Evolutionary conservation across 2,329 filamentous ascomycete species (phyloP), one percentile per base, ranked within the genome.

Genomic region (Arthrinium puccinioides): DNA sequence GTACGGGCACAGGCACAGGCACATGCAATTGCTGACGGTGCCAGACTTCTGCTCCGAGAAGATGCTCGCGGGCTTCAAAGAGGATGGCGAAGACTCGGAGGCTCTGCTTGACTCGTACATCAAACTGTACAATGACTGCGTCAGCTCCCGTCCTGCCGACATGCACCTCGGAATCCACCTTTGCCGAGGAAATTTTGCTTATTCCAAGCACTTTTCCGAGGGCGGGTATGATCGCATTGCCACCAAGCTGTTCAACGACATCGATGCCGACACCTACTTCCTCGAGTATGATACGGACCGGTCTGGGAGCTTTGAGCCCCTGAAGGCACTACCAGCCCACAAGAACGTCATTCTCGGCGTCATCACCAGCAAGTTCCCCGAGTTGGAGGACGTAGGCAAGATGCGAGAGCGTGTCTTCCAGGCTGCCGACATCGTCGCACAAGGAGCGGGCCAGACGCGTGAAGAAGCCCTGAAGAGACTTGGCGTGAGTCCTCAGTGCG

Each of bases 131-230:
- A 88, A 88, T 56, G 79, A 84, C 59, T 78, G 73, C 55, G 70
- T 86, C 53, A 63, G 67, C 46, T 73, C 74, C 48, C 66, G 78
- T 0, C 82, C 83, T 0, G 55, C 67, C 3, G 83, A 88, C 53
- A 74, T 88, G 69, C 83, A 87, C 57, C 69, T 86, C 4, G 84
- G 84, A 25, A 79, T 89, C 14, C 85, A 89, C 55, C 69, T 88
- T 36, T 88, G 84, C 69, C 74, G 72, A 4, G 73, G 72, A 29
- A 84, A 83, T 63, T 83, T 82, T 54, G 75, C 79, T 40, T 72
- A 76, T 43, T 76, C 73, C 36, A 72, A 76, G 38, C 76, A 82
- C 62, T 83, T 84, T 51, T 75, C 76, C 28, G 76, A 82, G 53
- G 79, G 79, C 16, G 74, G 74, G 21, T 83, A 83, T 55, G 79